Percentiles rank a stretch among this genome's conserved stretches.
Conservation (phyloP, 2,329 filamentous ascomycete species). For the Tolypocladium tropicale region DNA sequence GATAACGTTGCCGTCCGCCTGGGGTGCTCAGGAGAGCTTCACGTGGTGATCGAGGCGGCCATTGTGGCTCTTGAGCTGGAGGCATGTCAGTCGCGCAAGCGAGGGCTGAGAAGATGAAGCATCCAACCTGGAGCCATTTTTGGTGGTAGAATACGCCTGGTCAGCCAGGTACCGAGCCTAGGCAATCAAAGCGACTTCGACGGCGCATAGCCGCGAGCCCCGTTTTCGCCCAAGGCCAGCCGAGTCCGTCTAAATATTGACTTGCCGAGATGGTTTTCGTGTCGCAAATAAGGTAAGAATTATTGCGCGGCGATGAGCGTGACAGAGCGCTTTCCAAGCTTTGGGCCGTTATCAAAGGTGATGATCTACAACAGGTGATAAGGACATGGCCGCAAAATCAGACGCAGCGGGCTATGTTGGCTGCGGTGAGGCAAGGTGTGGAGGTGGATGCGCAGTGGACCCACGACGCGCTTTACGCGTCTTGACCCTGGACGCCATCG, state of each 20-base stretch:
- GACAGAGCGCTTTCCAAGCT: neutral
- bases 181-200: neutral
- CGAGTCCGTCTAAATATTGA: neutral
- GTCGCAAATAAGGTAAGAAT: neutral
- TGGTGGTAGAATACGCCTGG: neutral
- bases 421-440: neutral
- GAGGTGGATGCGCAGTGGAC: neutral
- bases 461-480: constrained; percentile 8
- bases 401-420: neutral
- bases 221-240: constrained; percentile 3
- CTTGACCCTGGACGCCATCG: neutral
- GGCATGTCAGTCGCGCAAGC: neutral
- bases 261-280: neutral
- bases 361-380: neutral
- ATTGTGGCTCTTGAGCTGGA: constrained; percentile 40
- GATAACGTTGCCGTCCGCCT: constrained; percentile 65
- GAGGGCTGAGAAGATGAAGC: neutral
- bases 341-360: neutral
- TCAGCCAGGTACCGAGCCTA: constrained; percentile 1
- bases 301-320: neutral
- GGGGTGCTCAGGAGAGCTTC: constrained; percentile 60
- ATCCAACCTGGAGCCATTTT: constrained; percentile 9
- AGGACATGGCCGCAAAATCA: neutral
- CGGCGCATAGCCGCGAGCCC: constrained; percentile 7
- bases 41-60: constrained; percentile 57